Base-by-base conservation (phyloP, 2,329 filamentous ascomycete genomes). In the Emergomyces pasteurianus region DNA sequence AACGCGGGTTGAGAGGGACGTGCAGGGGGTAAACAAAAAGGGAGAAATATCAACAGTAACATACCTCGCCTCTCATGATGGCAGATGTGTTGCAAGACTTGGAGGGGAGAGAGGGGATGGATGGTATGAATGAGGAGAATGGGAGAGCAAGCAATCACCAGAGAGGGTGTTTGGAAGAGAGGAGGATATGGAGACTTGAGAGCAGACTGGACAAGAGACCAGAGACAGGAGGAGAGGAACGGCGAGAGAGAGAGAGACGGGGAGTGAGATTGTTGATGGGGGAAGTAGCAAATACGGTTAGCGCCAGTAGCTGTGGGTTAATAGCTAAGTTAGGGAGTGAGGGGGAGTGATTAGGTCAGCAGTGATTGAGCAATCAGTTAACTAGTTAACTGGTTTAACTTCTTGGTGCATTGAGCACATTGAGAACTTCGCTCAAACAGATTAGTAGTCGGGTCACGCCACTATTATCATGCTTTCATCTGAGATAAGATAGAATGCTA, bases 1-100 rank as follows among this genome's bases (percentile, higher is more conserved):
- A 34, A 52, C 42, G 49, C 26, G 43, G 49, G n/a, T 52, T 47
- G 8, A 28, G 23, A 65, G 61, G 61, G 60, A 62, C 64, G 62
- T 58, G 59, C 62, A 63, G 63, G 63, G 63, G 63, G 64, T 66
- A 66, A 65, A 67, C 64, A 67, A 58, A 61, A n/a, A n/a, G n/a
- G n/a, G 46, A 52, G 26, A 12, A 3, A 52, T 10, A 3, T 54
- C 53, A 40, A 58, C 38, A 49, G 49, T 28, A 26, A 61, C 60
- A 38, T 70, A 74, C 72, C 68, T 74, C 72, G 67, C 72, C 72
- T 68, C 71, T 66, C 72, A 74, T 74, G 58, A 54, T 73, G 68
- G 60, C 59, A 31, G 58, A 60, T 63, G 42, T 42, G 60, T 28
- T 43, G 23, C 26, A 31, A 50, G 60, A 59, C n/a, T 21, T 46